Conservation (phyloP, 2,329 filamentous ascomycete species). For the Colletotrichum shisoi region DNA sequence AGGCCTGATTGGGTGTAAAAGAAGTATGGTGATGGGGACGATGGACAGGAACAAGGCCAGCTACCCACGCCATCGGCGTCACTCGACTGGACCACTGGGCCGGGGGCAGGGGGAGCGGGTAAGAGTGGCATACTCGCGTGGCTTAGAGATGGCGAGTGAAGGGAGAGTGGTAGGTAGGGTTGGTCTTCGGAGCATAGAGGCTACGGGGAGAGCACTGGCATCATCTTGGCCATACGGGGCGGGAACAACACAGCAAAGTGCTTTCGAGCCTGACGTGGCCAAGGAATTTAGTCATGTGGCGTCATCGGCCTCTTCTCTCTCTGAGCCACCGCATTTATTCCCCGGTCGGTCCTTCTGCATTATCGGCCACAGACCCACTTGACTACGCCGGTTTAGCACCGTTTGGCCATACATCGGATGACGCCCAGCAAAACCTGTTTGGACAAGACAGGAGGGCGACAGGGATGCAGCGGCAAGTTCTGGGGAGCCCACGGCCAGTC, state of each 20-base stretch:
- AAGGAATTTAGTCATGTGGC: slow-evolving; percentile 34
- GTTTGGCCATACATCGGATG: slow-evolving; percentile 23
- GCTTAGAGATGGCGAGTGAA: neutral
- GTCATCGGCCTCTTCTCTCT: slow-evolving; percentile 23
- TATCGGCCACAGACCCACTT: slow-evolving; percentile 6
- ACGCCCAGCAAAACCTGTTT: slow-evolving; percentile 34
- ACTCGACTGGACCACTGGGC: slow-evolving; percentile 23
- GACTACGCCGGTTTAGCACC: neutral
- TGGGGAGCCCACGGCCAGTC: slow-evolving; percentile 23
- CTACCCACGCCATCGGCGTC: slow-evolving; percentile 20
- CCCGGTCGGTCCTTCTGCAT: neutral
- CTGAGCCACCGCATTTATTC: slow-evolving; percentile 12
- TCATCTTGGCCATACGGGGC: slow-evolving; percentile 11
- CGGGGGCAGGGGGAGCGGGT: neutral
- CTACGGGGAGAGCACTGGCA: neutral
- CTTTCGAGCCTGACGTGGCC: slow-evolving; percentile 35
- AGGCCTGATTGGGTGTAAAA: slow-evolving; percentile 26
- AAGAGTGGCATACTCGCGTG: slow-evolving; percentile 3
- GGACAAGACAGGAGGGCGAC: slow-evolving; percentile 2
- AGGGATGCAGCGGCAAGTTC: slow-evolving; percentile 29
- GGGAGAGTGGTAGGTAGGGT: slow-evolving; percentile 15
- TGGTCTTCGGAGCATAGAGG: neutral
- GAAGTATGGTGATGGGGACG: slow-evolving; percentile 24
- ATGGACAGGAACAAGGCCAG: slow-evolving; percentile 17
- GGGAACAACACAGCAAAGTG: slow-evolving; percentile 28